A percentile compares a stretch with the other conserved stretches of the same genome.
Evolutionary conservation across 1,284 basidiomycete genomes (phyloP).

Genomic region (Malassezia japonica): DNA sequence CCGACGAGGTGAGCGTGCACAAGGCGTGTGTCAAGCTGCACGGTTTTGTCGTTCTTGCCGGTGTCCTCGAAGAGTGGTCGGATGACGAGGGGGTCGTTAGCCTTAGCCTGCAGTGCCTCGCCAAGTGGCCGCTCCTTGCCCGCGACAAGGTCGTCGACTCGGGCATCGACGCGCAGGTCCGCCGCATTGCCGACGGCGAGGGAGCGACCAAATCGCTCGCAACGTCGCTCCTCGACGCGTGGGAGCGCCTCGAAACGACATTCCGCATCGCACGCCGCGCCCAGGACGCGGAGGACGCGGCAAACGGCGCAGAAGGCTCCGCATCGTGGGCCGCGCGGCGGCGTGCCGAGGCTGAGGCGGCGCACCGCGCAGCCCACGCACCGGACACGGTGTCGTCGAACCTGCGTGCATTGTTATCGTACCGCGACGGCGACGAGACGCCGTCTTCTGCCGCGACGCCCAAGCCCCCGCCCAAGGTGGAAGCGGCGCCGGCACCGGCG

Average conservation of each 20-base stretch:
- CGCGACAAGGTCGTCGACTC: slow-evolving; percentile 79
- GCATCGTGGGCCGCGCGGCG: slow-evolving; percentile 14
- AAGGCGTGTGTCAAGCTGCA: slow-evolving; percentile 83
- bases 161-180: slow-evolving; percentile 50
- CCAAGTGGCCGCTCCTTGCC: slow-evolving; percentile 68
- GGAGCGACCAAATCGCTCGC: slow-evolving; percentile 23
- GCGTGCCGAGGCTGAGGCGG: slow-evolving; percentile 33
- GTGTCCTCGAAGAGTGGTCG: slow-evolving; percentile 69
- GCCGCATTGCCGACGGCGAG: slow-evolving; percentile 36
- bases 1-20: slow-evolving; percentile 67
- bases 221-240: slow-evolving; percentile 60
- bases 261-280: slow-evolving; percentile 62
- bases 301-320: slow-evolving; percentile 19
- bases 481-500: not conserved
- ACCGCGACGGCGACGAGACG: slow-evolving; percentile 7
- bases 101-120: slow-evolving; percentile 52
- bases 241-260: slow-evolving; percentile 64
- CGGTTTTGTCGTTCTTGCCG: slow-evolving; percentile 84
- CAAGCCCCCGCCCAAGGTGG: not conserved
- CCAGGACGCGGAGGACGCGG: slow-evolving; percentile 29
- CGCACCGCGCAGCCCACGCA: slow-evolving; percentile 25
- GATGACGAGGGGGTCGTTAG: slow-evolving; percentile 64
- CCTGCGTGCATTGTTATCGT: slow-evolving; percentile 15
- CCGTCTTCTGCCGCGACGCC: not conserved
- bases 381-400: slow-evolving; percentile 29